These are phyloP conservation scores for Xylaria sp. DNA, from an alignment of 2,329 filamentous ascomycete genomes.

Conservation along the genomic window DNA sequence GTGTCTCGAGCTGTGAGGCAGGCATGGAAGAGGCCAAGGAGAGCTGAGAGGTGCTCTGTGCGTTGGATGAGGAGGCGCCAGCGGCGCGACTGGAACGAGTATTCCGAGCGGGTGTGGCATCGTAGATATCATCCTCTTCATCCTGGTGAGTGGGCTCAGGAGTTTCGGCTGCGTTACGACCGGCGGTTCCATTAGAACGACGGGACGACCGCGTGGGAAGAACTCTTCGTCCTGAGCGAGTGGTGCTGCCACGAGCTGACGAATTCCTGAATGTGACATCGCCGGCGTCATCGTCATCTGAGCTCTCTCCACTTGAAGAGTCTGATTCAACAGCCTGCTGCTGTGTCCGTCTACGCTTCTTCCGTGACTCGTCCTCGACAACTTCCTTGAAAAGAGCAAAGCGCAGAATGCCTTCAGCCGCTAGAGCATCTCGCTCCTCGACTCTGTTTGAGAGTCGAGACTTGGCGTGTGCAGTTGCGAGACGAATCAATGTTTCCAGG, in stretches of 20 bases:
- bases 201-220: slow-evolving; percentile 25
- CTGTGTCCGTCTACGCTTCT: slow-evolving; percentile 71
- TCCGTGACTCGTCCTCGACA: slow-evolving; percentile 69
- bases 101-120: slow-evolving; percentile 40
- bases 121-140: slow-evolving; percentile 46
- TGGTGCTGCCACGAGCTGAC: slow-evolving; percentile 38
- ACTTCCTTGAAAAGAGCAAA: slow-evolving; percentile 98
- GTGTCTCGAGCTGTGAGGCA: slow-evolving; percentile 59
- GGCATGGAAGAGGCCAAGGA: slow-evolving; percentile 78
- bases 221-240: slow-evolving; percentile 31
- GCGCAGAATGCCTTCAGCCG: slow-evolving; percentile 82
- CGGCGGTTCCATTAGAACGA: slow-evolving; percentile 28
- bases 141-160: slow-evolving; percentile 41
- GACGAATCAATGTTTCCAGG: slow-evolving; percentile 93
- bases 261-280: slow-evolving; percentile 30
- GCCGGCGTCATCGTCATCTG: slow-evolving; percentile 53
- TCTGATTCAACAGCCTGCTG: slow-evolving; percentile 45
- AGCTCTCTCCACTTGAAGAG: slow-evolving; percentile 54
- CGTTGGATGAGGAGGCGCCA: slow-evolving; percentile 34
- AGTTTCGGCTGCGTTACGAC: slow-evolving; percentile 26
- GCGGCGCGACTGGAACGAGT: slow-evolving; percentile 38
- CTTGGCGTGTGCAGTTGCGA: slow-evolving; percentile 94
- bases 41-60: slow-evolving; percentile 38
- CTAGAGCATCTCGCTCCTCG: slow-evolving; percentile 80
- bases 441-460: slow-evolving; percentile 81